Conservation (phyloP, 768 basidiomycete species). For the Russula vinacea region DNA sequence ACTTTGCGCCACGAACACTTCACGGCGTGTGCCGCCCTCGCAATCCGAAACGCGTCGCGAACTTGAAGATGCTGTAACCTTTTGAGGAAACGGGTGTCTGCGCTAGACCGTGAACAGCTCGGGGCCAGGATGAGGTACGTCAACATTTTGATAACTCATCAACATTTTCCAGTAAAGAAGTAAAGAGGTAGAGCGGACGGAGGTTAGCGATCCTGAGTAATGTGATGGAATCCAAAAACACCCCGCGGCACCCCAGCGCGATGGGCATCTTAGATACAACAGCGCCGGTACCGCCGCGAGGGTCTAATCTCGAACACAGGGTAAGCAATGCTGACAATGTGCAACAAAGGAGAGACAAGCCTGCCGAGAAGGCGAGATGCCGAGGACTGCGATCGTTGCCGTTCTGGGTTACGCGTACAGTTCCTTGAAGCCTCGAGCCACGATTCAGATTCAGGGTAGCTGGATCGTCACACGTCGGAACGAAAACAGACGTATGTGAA, state of each 20-base stretch:
- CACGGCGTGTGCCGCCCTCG: no score
- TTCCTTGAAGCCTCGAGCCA: no score
- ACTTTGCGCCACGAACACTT: no score
- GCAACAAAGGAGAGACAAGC: conserved; percentile 9
- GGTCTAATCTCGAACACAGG: conserved; percentile 11
- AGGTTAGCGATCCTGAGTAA: conserved; percentile 17
- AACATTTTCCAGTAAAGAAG: no score
- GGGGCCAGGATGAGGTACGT: no score
- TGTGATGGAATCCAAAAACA: conserved; percentile 10
- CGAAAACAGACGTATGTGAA: no score
- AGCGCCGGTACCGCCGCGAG: neutral
- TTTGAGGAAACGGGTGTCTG: no score
- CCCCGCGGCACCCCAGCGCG: conserved; percentile 15
- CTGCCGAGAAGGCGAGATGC: conserved; percentile 15
- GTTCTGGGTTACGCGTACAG: no score
- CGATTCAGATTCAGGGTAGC: conserved; percentile 30
- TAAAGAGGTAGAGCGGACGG: neutral
- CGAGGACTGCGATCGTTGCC: conserved; percentile 8
- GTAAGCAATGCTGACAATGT: conserved; percentile 16
- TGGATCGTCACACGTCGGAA: conserved; percentile 29
- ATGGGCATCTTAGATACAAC: conserved; percentile 1
- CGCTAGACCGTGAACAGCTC: no score
- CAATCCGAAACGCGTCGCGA: no score
- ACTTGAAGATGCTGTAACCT: no score
- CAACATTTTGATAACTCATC: no score